Evolutionary conservation across 129 eudicot genomes (phyloP).

Genomic region (carrot (Daucus carota)): DH1_v3.0 NC_030385.2:27179001-27179500

Average conservation of each 20-base stretch:
- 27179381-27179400: conserved; percentile 39
- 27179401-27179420: conserved; percentile 44
- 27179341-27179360: conserved; percentile 75
- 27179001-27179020: too few relatives aligned
- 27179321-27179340: conserved; percentile 87
- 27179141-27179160: background rate
- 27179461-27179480: conserved; percentile 89
- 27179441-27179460: conserved; percentile 69
- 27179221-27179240: conserved; percentile 98
- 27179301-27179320: conserved; percentile 9
- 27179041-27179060: too few relatives aligned
- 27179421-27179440: conserved; percentile 85
- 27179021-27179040: too few relatives aligned
- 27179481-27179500: conserved; percentile 52
- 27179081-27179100: too few relatives aligned
- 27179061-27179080: too few relatives aligned
- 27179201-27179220: conserved; percentile 81
- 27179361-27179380: conserved; percentile 34
- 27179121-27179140: background rate
- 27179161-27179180: background rate
- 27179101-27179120: too few relatives aligned
- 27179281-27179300: background rate
- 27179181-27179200: conserved; percentile 18
- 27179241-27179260: conserved; percentile 92
- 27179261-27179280: conserved; percentile 1